Evolutionary conservation across 2,329 filamentous ascomycete species (phyloP).

Genomic region (Madurella fahalii): DNA sequence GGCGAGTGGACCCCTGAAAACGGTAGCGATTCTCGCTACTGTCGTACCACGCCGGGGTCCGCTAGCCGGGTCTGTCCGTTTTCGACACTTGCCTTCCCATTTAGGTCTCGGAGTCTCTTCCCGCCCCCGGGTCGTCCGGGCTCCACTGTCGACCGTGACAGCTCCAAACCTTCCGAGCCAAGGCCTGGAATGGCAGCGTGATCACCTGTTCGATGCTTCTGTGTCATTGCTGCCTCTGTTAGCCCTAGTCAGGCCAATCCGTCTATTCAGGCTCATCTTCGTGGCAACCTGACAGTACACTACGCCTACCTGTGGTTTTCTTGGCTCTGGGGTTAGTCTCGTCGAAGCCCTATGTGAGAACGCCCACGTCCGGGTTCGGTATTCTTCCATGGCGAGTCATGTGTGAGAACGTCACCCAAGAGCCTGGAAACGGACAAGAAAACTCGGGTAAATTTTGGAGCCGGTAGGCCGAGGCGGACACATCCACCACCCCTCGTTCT

Average conservation of each 20-base stretch:
- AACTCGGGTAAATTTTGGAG: no score
- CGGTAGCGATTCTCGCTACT: slow-evolving; percentile 1
- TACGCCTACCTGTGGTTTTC: no score
- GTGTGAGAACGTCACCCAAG: no score
- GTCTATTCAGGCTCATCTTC: not conserved
- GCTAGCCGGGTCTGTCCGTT: not conserved
- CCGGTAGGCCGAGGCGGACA: no score
- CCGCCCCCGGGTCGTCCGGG: not conserved
- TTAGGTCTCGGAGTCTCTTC: slow-evolving; percentile 2
- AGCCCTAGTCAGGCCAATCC: not conserved
- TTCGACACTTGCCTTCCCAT: slow-evolving; percentile 7
- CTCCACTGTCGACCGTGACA: not conserved
- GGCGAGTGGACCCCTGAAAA: not conserved
- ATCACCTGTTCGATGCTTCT: not conserved
- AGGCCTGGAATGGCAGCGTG: not conserved
- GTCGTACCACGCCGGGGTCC: not conserved
- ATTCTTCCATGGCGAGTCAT: no score
- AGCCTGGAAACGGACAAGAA: no score
- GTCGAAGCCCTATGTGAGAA: no score
- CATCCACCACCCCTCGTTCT: no score
- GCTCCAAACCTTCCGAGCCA: not conserved
- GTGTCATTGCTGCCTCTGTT: not conserved
- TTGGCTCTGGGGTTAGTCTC: no score
- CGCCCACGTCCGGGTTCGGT: no score
- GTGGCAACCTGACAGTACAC: no score